A percentile compares a stretch with the other conserved stretches of the same genome.
phyloP scores from a whole-genome alignment of 257 asterid genomes.

The Nicotiana otophora region DNA sequence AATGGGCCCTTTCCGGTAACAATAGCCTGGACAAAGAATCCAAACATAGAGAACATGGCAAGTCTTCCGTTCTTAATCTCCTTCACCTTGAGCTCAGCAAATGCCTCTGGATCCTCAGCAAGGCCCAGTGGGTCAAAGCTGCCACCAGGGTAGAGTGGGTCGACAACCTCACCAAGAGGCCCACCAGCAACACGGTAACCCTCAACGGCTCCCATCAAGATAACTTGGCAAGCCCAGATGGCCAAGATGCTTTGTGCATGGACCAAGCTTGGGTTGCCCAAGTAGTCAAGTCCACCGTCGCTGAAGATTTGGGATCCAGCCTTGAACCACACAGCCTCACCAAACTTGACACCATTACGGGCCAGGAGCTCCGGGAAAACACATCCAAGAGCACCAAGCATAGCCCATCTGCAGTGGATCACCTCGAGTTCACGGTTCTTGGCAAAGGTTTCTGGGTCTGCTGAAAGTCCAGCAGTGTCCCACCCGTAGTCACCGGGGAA shows the following conservation, averaged over 20 bases:
- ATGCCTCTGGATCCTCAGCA: background rate
- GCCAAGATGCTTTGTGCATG: conserved; percentile 6
- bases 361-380: conserved; percentile 10
- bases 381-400: conserved; percentile 9
- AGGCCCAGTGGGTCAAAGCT: background rate
- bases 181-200: conserved; percentile 5
- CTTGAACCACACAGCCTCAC: background rate
- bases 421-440: conserved; percentile 2
- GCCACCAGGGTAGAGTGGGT: background rate
- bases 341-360: background rate
- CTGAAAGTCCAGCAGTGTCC: conserved; percentile 70
- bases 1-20: conserved; percentile 62
- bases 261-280: conserved; percentile 7
- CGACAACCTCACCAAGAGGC: conserved; percentile 4
- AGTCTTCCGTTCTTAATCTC: background rate
- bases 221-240: conserved; percentile 5
- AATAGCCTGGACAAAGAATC: conserved; percentile 61
- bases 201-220: conserved; percentile 1
- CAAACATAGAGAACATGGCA: conserved; percentile 18
- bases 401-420: conserved; percentile 8
- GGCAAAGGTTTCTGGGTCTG: conserved; percentile 38
- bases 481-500: conserved; percentile 72
- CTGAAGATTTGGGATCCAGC: background rate
- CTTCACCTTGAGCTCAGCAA: background rate
- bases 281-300: conserved; percentile 1